Evolutionary conservation across 176 grass and related monocot species (phyloP), one percentile per base, ranked within the genome.

Genomic region (Poa pratensis): DNA sequence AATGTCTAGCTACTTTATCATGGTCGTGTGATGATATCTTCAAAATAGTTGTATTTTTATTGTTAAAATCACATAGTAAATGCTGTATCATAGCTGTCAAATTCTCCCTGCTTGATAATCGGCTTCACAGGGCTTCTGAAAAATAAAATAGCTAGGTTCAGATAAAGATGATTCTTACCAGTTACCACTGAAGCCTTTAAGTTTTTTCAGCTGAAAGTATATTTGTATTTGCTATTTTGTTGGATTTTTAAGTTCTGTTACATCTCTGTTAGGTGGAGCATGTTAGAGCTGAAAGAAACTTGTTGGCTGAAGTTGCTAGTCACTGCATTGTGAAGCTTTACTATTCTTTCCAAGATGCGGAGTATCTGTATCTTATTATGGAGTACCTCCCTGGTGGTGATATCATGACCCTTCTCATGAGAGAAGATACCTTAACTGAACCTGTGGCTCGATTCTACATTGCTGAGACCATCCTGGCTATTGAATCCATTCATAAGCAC

Each of bases 211-310:
- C 17, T 69, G 49, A 22, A 80, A 59, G 2, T 50, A 75, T 8
- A 78, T 3, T 62, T 81, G 15, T 68, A 68, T 68, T 74, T 82
- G 26, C 14, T 26, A 1, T 43, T 70, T 82, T 77, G 28, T 65
- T 15, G 49, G 66, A 40, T 52, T 91, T 62, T 76, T 30, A 45
- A 42, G 5, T 68, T 84, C 30, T 13, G 52, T 90, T 64, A 80
- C 78, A 5, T 80, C 32, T 87, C 23, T 90, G 7, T 80, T 81
- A 98, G 96, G 96, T 98, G 39, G 93, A 98, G 76, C 96, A 98
- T 94, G 96, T 98, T 82, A 98, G 91, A 92, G 96, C 96, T 63
- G 96, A 98, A 90, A 98, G 96, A 80, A 98, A 98, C 88, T 80
- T 98, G 74, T 82, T 98, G 64, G 96, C 93, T 75, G 96, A 98